A percentile compares a stretch with the other conserved stretches of the same genome.
phyloP scores from a whole-genome alignment of 345 rosid genomes.

The Mercurialis annua region DNA sequence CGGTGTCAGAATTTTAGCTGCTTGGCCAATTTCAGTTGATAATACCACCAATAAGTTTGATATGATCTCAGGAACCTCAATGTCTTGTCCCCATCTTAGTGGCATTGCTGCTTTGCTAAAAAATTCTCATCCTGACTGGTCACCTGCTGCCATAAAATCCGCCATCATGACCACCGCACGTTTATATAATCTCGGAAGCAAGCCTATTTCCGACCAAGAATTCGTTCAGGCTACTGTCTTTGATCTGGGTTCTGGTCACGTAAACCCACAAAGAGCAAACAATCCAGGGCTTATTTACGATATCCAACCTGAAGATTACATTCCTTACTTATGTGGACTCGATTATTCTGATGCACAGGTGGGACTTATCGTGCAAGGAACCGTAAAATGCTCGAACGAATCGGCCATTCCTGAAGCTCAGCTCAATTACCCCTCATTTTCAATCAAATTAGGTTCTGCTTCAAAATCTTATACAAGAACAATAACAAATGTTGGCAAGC shows the following conservation, averaged over 20 bases:
- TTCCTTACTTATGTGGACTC: constrained; percentile 19
- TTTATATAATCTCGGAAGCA: constrained; percentile 8
- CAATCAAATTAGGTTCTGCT: constrained; percentile 10
- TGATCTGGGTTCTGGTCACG: constrained; percentile 48
- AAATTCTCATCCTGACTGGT: constrained; percentile 47
- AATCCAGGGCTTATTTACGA: constrained; percentile 52
- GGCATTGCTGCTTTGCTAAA: constrained; percentile 58
- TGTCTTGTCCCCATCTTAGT: constrained; percentile 57
- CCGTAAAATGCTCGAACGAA: constrained; percentile 10
- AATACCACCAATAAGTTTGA: neutral
- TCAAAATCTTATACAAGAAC: constrained; percentile 19
- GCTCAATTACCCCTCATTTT: constrained; percentile 21
- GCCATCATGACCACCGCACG: constrained; percentile 48
- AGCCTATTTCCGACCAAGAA: constrained; percentile 1
- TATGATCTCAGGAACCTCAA: constrained; percentile 54
- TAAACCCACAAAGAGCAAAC: constrained; percentile 39
- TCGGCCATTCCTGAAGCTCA: constrained; percentile 21
- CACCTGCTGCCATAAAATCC: constrained; percentile 61
- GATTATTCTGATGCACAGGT: constrained; percentile 9
- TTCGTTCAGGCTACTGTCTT: constrained; percentile 35
- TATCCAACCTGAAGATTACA: constrained; percentile 23
- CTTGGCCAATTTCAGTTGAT: constrained; percentile 15
- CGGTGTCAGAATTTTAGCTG: constrained; percentile 19
- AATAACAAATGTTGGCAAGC: constrained; percentile 16
- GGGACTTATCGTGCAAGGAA: constrained; percentile 3